phyloP scores from a whole-genome alignment of 495 filamentous ascomycete genomes.

The Hypoxylon fragiforme region DNA sequence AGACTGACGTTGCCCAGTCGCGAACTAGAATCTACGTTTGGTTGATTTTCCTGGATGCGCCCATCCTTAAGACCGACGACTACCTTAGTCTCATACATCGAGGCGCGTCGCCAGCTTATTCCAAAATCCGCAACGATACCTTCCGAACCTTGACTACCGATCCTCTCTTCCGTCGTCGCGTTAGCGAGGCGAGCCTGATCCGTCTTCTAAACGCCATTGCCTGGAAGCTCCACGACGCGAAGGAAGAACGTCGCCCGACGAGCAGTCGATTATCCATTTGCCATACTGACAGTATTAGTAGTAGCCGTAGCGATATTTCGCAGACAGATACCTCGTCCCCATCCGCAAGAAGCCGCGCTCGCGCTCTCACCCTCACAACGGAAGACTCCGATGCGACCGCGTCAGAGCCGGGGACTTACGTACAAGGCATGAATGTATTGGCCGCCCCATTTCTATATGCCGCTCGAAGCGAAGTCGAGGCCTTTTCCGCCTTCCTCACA shows the following conservation, averaged over 20 bases:
- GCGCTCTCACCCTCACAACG: conserved; percentile 58
- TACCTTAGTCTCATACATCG: conserved; percentile 92
- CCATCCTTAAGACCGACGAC: conserved; percentile 77
- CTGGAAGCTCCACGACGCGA: conserved; percentile 86
- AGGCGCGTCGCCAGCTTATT: conserved; percentile 88
- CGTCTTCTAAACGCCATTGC: conserved; percentile 95
- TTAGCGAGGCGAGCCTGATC: conserved; percentile 93
- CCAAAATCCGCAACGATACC: conserved; percentile 97
- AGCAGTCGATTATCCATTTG: conserved; percentile 42
- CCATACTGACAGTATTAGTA: conserved; percentile 38
- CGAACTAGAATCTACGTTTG: conserved; percentile 91
- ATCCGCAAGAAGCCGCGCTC: conserved; percentile 52
- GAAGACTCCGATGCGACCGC: conserved; percentile 60
- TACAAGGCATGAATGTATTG: conserved; percentile 99
- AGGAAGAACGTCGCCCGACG: conserved; percentile 49
- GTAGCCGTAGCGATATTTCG: conserved; percentile 38
- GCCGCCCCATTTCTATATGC: conserved; percentile 96
- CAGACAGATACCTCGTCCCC: conserved; percentile 48
- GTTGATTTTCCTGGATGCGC: conserved; percentile 86
- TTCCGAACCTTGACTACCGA: conserved; percentile 96
- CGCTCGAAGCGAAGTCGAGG: conserved; percentile 90
- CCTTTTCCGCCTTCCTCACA: conserved; percentile 85
- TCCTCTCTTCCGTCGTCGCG: conserved; percentile 89
- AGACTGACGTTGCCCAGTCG: conserved; percentile 61
- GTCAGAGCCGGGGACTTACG: conserved; percentile 78